phyloP scores from a whole-genome alignment of 2,329 filamentous ascomycete genomes.

The Trichoderma endophyticum region DNA sequence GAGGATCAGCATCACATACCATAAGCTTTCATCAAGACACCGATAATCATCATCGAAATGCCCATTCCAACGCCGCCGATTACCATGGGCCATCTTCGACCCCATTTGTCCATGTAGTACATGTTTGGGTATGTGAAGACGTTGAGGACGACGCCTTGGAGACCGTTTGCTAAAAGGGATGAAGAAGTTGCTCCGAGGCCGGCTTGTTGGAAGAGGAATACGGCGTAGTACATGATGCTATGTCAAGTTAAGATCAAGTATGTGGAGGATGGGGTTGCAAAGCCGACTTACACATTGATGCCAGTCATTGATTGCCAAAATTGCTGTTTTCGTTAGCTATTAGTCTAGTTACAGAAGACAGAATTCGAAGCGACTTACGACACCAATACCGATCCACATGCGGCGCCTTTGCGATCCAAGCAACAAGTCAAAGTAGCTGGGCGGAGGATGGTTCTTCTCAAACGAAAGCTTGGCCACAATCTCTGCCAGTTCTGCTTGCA shows the following conservation, averaged over 20 bases:
- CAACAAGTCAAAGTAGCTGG: slow-evolving; percentile 16
- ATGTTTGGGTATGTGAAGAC: slow-evolving; percentile 20
- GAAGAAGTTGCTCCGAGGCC: slow-evolving; percentile 18
- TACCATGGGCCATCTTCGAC: slow-evolving; percentile 17
- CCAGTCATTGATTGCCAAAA: slow-evolving; percentile 21
- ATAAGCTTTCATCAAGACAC: slow-evolving; percentile 17
- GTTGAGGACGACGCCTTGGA: slow-evolving; percentile 20
- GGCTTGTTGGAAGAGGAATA: slow-evolving; percentile 20
- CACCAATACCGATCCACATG: slow-evolving; percentile 20
- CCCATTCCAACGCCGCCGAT: slow-evolving; percentile 19
- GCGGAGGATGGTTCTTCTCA: slow-evolving; percentile 15
- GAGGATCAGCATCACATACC: background rate
- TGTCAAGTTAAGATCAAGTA: background rate
- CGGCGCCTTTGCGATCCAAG: slow-evolving; percentile 16
- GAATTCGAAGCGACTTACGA: background rate
- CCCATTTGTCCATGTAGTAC: slow-evolving; percentile 22
- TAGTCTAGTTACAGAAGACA: too few relatives aligned
- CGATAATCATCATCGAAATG: slow-evolving; percentile 20
- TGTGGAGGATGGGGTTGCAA: too few relatives aligned
- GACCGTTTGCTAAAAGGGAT: slow-evolving; percentile 17
- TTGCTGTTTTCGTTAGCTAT: slow-evolving; percentile 5
- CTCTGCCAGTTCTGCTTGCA: slow-evolving; percentile 10
- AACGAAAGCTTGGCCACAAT: slow-evolving; percentile 19
- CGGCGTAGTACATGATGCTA: slow-evolving; percentile 20
- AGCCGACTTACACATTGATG: slow-evolving; percentile 14